Evolutionary conservation across 2,329 filamentous ascomycete species (phyloP).

Genomic region (Cordyceps tenuipes): DNA sequence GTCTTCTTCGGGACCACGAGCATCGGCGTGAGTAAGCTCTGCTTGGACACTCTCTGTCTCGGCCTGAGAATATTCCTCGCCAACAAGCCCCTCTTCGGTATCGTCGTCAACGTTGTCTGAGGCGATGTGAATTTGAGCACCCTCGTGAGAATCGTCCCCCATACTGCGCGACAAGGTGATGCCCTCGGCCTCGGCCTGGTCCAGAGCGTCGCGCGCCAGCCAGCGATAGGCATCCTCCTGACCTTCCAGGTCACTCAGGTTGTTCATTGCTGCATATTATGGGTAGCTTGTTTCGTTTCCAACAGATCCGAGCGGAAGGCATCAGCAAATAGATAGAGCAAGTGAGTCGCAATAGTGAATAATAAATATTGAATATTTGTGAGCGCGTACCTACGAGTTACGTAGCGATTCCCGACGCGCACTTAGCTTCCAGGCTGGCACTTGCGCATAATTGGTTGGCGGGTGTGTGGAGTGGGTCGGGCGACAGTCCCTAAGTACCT

Average conservation of each 20-base stretch:
- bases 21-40: background rate
- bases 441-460: background rate
- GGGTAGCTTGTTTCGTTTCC: background rate
- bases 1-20: background rate
- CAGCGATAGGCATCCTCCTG: background rate
- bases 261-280: conserved; percentile 3
- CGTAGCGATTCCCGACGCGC: background rate
- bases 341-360: background rate
- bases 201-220: background rate
- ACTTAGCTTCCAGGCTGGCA: background rate
- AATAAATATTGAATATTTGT: no score
- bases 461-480: background rate
- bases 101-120: background rate
- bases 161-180: background rate
- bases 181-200: background rate
- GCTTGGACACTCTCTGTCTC: background rate
- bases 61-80: background rate
- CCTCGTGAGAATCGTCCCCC: background rate
- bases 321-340: background rate
- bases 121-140: background rate
- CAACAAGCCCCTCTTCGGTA: background rate
- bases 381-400: no score
- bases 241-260: background rate
- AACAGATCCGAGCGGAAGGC: background rate
- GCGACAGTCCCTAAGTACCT: no score